Evolutionary conservation across 108 stramenopile species (phyloP).

Genomic region (Pseudonitzschia multiseries): DNA sequence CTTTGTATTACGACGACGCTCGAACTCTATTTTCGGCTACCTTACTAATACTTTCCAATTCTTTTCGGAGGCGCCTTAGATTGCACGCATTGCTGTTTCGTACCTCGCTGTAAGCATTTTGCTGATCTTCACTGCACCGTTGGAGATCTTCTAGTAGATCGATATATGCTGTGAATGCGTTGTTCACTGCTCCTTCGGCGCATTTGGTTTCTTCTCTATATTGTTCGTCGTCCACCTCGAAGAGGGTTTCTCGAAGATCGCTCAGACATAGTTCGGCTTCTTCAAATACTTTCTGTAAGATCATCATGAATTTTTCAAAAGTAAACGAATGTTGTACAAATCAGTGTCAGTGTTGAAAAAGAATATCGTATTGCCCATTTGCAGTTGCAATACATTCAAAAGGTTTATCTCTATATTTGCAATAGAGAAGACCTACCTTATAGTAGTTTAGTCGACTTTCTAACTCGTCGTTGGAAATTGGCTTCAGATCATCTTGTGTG

Average conservation of each 20-base stretch:
- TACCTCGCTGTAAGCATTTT: slow-evolving; percentile 15
- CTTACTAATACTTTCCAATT: slow-evolving; percentile 27
- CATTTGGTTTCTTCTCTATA: slow-evolving; percentile 19
- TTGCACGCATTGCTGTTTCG: slow-evolving; percentile 25
- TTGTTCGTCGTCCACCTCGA: slow-evolving; percentile 23
- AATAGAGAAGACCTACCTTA: slow-evolving; percentile 16
- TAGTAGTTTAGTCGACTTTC: slow-evolving; percentile 18
- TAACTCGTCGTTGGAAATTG: slow-evolving; percentile 29
- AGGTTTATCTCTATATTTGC: not conserved
- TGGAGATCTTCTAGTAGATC: slow-evolving; percentile 40
- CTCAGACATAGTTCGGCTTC: slow-evolving; percentile 37
- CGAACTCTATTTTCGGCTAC: not conserved
- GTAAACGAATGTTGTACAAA: not conserved
- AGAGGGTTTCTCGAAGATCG: slow-evolving; percentile 31
- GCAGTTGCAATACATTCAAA: not conserved
- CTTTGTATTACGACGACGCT: not conserved
- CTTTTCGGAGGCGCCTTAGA: slow-evolving; percentile 31
- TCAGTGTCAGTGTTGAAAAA: not conserved
- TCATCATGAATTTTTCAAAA: not conserved
- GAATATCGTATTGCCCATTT: not conserved
- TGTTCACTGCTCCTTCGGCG: slow-evolving; percentile 33
- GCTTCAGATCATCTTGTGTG: slow-evolving; percentile 4
- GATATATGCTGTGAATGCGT: slow-evolving; percentile 35
- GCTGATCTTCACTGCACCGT: slow-evolving; percentile 25
- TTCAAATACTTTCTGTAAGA: slow-evolving; percentile 19